Percentiles rank a stretch among this genome's conserved stretches.
These are phyloP conservation scores for Serendipita sp. DNA, from an alignment of 768 basidiomycete species.

Conservation along the genomic window DNA sequence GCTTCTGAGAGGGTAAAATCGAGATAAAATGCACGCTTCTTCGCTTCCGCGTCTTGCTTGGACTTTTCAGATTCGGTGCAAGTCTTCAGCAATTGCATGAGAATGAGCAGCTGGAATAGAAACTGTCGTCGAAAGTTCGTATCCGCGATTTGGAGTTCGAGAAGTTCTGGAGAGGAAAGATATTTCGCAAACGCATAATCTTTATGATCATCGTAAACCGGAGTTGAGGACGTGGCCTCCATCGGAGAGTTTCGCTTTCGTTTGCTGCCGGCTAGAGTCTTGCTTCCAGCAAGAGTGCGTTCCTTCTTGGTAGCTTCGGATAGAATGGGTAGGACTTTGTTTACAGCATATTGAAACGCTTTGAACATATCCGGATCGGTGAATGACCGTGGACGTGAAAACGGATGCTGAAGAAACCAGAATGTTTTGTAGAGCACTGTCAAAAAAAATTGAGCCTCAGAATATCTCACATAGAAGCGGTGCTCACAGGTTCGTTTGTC, in stretches of 20 bases:
- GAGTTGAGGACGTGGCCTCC: slow-evolving; percentile 18
- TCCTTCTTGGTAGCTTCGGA: slow-evolving; percentile 80
- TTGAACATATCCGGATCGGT: slow-evolving; percentile 37
- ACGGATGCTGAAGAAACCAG: slow-evolving; percentile 77
- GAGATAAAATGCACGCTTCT: slow-evolving; percentile 70
- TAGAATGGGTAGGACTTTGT: slow-evolving; percentile 60
- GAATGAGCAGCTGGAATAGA: slow-evolving; percentile 59
- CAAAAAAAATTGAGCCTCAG: not conserved
- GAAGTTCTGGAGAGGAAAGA: slow-evolving; percentile 70
- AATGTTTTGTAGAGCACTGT: slow-evolving; percentile 74
- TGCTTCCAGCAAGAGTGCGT: slow-evolving; percentile 72
- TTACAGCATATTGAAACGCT: slow-evolving; percentile 54
- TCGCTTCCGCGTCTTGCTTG: slow-evolving; percentile 35
- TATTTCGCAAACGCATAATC: slow-evolving; percentile 94
- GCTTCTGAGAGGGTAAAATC: slow-evolving; percentile 57
- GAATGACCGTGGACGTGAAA: slow-evolving; percentile 67
- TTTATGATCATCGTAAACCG: slow-evolving; percentile 29
- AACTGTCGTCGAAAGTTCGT: slow-evolving; percentile 88
- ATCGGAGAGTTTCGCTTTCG: slow-evolving; percentile 33
- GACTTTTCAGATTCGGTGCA: slow-evolving; percentile 57
- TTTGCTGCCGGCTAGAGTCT: slow-evolving; percentile 33
- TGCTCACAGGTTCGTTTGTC: slow-evolving; percentile 48
- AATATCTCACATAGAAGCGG: not conserved
- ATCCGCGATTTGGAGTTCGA: slow-evolving; percentile 85
- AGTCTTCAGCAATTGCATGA: slow-evolving; percentile 57